Conservation (phyloP, 2,329 filamentous ascomycete species). For the Sarocladium oryzae region DNA sequence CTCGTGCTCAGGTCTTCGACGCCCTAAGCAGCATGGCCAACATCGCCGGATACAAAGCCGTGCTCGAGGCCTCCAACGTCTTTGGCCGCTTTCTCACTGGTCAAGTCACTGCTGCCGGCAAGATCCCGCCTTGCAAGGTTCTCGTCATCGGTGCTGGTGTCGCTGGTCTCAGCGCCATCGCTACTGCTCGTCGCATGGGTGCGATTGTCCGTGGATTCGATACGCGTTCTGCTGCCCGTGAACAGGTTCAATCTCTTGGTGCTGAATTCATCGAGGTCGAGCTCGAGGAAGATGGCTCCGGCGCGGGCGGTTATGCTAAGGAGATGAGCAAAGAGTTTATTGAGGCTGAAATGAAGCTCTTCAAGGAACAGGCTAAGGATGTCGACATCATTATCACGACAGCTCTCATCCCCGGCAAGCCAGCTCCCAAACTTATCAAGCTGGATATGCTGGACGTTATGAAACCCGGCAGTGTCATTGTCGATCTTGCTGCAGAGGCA, state of each 20-base stretch:
- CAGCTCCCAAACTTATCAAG: conserved; percentile 78
- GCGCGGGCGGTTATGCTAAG: conserved; percentile 82
- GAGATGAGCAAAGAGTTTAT: conserved; percentile 94
- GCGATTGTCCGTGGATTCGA: conserved; percentile 89
- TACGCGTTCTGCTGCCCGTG: conserved; percentile 78
- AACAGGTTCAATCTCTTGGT: conserved; percentile 85
- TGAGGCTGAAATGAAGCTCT: conserved; percentile 87
- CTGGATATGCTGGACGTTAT: conserved; percentile 74
- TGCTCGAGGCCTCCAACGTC: conserved; percentile 81
- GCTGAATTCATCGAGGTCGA: conserved; percentile 88
- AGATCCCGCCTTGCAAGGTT: conserved; percentile 87
- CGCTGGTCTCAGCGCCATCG: conserved; percentile 81
- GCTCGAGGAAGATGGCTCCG: conserved; percentile 75
- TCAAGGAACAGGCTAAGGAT: conserved; percentile 78
- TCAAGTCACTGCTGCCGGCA: conserved; percentile 82
- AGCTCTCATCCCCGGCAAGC: conserved; percentile 79
- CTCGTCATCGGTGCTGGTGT: conserved; percentile 87
- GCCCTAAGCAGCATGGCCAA: conserved; percentile 90
- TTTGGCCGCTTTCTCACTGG: conserved; percentile 86
- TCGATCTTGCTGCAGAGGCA: conserved; percentile 81
- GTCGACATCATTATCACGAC: conserved; percentile 93
- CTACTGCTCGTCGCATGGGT: conserved; percentile 76
- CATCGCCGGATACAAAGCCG: conserved; percentile 88
- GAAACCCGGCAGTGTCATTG: conserved; percentile 84
- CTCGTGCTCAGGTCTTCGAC: conserved; percentile 81